A percentile compares a stretch with the other conserved stretches of the same genome.
These are phyloP conservation scores for Lobosporangium transversale DNA, from an alignment of 192 early-diverging fungal genomes.

Conservation along the genomic window DNA sequence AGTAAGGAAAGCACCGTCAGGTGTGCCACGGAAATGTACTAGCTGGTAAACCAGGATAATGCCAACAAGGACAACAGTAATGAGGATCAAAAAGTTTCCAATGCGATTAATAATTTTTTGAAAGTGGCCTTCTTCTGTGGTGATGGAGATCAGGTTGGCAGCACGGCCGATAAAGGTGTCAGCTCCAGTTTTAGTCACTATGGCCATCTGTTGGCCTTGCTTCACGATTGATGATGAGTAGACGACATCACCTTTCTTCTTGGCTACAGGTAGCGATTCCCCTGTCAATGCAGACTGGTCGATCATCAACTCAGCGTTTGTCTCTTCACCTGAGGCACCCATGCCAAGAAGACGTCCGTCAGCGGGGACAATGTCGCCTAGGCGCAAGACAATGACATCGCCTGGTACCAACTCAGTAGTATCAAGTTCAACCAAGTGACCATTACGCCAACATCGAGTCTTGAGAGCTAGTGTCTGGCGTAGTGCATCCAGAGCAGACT, in stretches of 20 bases:
- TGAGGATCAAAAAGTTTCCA: constrained; percentile 91
- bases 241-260: constrained; percentile 80
- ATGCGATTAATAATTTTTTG: constrained; percentile 94
- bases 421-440: constrained; percentile 75
- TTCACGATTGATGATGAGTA: constrained; percentile 95
- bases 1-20: constrained; percentile 24
- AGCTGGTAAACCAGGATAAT: constrained; percentile 84
- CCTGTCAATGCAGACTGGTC: constrained; percentile 95
- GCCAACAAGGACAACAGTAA: constrained; percentile 76
- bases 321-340: constrained; percentile 76
- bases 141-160: constrained; percentile 91
- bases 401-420: constrained; percentile 86
- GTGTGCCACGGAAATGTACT: constrained; percentile 51
- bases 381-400: constrained; percentile 88
- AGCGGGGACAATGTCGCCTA: constrained; percentile 96
- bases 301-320: constrained; percentile 82
- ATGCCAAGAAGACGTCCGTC: constrained; percentile 84
- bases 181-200: constrained; percentile 94
- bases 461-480: constrained; percentile 94
- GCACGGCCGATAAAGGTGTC: constrained; percentile 95
- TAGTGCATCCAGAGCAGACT: constrained; percentile 91
- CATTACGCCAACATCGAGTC: constrained; percentile 83
- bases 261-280: constrained; percentile 89
- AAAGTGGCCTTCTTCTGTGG: constrained; percentile 93
- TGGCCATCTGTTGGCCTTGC: constrained; percentile 91